A percentile compares a stretch with the other conserved stretches of the same genome.
These are phyloP conservation scores for Nicotiana rustica DNA, from an alignment of 305 asterid genomes.

Conservation along the genomic window DNA sequence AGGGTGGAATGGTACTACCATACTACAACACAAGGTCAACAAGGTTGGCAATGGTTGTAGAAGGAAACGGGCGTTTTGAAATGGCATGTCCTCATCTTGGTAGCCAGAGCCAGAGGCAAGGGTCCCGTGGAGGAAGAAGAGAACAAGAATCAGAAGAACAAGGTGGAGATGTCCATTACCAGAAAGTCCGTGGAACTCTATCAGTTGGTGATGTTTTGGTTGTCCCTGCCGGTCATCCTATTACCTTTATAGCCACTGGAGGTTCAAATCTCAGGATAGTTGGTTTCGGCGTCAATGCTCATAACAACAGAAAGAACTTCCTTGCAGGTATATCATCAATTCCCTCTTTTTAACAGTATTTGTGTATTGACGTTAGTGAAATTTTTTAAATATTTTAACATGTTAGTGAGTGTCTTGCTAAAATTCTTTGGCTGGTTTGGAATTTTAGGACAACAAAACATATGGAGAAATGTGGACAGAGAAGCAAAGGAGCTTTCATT, in stretches of 20 bases:
- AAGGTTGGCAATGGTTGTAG: slow-evolving; percentile 42
- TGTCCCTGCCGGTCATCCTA: slow-evolving; percentile 58
- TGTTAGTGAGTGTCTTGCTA: neutral
- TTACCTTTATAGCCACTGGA: slow-evolving; percentile 46
- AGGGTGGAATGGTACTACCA: slow-evolving; percentile 65
- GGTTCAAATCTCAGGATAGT: slow-evolving; percentile 45
- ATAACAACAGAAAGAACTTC: slow-evolving; percentile 42
- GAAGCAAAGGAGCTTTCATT: slow-evolving; percentile 50
- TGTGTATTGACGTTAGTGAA: no score
- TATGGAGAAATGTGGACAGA: slow-evolving; percentile 47
- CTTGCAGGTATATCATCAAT: slow-evolving; percentile 43
- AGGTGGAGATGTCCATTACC: slow-evolving; percentile 35
- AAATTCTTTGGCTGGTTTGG: neutral
- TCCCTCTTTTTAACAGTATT: neutral
- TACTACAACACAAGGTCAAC: slow-evolving; percentile 55
- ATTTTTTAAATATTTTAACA: neutral
- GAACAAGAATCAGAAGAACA: slow-evolving; percentile 18
- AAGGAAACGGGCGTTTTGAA: slow-evolving; percentile 51
- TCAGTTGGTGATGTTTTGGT: slow-evolving; percentile 53
- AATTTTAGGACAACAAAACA: slow-evolving; percentile 41
- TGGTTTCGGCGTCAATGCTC: slow-evolving; percentile 52
- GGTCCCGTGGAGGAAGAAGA: slow-evolving; percentile 7
- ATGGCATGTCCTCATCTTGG: slow-evolving; percentile 58
- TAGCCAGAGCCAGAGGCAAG: neutral
- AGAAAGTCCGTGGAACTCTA: slow-evolving; percentile 42